Base-by-base conservation (phyloP, 768 basidiomycete genomes). In the Serendipita vermifera region DNA sequence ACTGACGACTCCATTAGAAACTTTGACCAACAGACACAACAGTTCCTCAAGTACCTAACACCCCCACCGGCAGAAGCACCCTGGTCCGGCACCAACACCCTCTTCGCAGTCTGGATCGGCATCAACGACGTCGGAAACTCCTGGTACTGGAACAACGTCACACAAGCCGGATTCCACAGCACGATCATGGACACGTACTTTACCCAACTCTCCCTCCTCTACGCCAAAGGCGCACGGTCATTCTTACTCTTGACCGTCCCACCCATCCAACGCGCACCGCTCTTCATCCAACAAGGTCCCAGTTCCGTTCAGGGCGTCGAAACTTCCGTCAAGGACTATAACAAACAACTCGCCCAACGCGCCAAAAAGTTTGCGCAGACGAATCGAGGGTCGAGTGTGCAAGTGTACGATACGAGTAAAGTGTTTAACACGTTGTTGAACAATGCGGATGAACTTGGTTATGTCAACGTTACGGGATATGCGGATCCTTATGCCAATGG, bases 391-490 rank as follows among this genome's bases (percentile, higher is more conserved):
- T 72, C 74, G 33, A 71, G 70, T 26, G 71, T 73, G 4, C 73
- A 68, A 0, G 65, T 81, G 1, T 79, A 81, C 61, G 77, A 81
- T 62, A 76, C 79, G 1, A 75, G 75, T 53, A 74, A 75, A 1
- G 67, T 82, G 9, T 82, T 82, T 66, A 80, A 81, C 58, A 72
- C 69, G 5, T 71, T 82, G 5, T 69, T 82, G 33, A 73, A 82
- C 60, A 70, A 76, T 22, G 74, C 76, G 35, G 60, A 67, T 33
- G 70, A 73, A 3, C 73, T 82, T 29, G 78, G 79, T 6, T 82
- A 78, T 57, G 74, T 76, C 24, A 81, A 83, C 55, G 61, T 69
- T 1, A 82, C 80, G 1, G 80, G 80, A 2, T 83, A 68, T 57
- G 80, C 80, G 62, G 70, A 71, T 26, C 77, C 75, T 2, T 83